Evolutionary conservation across 106 monocot genomes (phyloP), one percentile per base, ranked within the genome.

Genomic region (Dendrobium nobile): DNA sequence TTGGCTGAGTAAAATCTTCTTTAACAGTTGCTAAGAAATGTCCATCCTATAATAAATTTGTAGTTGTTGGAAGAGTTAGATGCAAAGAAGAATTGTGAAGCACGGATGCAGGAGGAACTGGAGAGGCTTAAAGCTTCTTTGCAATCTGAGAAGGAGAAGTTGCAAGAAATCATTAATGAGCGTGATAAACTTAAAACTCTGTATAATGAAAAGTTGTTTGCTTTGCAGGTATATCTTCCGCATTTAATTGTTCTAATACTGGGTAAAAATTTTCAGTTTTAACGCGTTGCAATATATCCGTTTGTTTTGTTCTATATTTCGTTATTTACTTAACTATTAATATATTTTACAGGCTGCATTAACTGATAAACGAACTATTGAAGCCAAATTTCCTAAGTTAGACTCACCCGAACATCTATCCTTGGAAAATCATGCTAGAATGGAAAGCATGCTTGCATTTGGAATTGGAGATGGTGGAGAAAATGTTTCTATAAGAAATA

Each of bases 1-100:
- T 70, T 70, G 10, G 0, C 22, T 61, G 61, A 22, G 28, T 10
- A 70, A 28, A 70, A 15, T 70, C 28, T 15, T 70, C 64, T 70
- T 0, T 37, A 70, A 70, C 19, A 4, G 13, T 33, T 37, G 70
- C 70, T 70, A 70, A 70, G 70, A 70, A 37, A 15, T 70, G 37
- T 15, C 4, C 51, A 76, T 19, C 47, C 18, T 76, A 6, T 41
- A 22, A 47, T 76, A 48, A 19, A 26, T 84, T 65, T 70, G 73
- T 61, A 99, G 99, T 87, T 99, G 81, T 56, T 84, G 67, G 88
- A 92, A 81, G 95, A 99, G 77, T 87, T 99, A 68, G 85, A 82
- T 79, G 48, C 67, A 47, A 93, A 91, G 68, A 67, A 91, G 82
- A 90, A 90, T 41, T 88, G 83, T 54, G 99, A 95, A 88, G 82